These are phyloP conservation scores for Exophiala calicioides DNA, from an alignment of 2,329 filamentous ascomycete species.

Conservation along the genomic window DNA sequence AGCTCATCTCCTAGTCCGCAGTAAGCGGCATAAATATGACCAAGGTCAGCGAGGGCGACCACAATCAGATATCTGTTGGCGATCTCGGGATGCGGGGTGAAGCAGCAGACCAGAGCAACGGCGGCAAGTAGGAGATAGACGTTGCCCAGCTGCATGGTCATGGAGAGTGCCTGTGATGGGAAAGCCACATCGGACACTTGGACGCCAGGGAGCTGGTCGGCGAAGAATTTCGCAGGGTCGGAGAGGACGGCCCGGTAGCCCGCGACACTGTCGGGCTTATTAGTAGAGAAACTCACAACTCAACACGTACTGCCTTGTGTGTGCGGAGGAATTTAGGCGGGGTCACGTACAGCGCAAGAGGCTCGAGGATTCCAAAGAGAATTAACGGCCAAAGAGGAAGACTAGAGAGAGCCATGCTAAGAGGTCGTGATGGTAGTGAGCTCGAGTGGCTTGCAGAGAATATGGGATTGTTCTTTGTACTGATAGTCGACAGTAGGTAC, in stretches of 20 bases:
- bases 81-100: slow-evolving; percentile 65
- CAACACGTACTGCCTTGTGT: background rate
- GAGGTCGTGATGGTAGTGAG: background rate
- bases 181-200: slow-evolving; percentile 40
- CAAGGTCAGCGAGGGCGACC: slow-evolving; percentile 65
- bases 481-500: too few relatives aligned
- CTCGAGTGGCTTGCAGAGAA: too few relatives aligned
- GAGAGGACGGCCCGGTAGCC: slow-evolving; percentile 56
- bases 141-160: slow-evolving; percentile 70
- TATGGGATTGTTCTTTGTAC: too few relatives aligned
- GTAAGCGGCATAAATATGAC: slow-evolving; percentile 65
- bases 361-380: slow-evolving; percentile 69
- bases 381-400: slow-evolving; percentile 65
- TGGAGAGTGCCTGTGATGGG: slow-evolving; percentile 50
- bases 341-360: slow-evolving; percentile 62
- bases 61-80: slow-evolving; percentile 68
- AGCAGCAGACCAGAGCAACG: slow-evolving; percentile 64
- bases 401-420: slow-evolving; percentile 57
- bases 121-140: slow-evolving; percentile 67
- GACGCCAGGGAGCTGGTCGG: slow-evolving; percentile 57
- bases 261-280: slow-evolving; percentile 52
- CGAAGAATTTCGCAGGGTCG: slow-evolving; percentile 63
- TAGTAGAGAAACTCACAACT: background rate
- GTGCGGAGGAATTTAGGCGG: background rate
- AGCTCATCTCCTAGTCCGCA: slow-evolving; percentile 58